Conservation (phyloP, 1,139 yeast species). For the Kodamaea plutei region DNA sequence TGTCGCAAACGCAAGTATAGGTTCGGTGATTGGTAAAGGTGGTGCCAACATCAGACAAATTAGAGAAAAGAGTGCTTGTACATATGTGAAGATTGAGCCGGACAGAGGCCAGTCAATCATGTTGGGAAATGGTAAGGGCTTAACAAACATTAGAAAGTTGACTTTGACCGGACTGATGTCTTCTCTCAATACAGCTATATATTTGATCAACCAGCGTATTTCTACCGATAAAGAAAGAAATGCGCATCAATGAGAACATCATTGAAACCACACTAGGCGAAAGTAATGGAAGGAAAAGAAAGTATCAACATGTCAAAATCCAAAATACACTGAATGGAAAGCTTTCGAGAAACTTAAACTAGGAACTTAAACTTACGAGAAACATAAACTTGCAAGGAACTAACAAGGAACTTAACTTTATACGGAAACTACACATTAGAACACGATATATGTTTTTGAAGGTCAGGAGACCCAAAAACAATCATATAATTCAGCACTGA, state of each 20-base stretch:
- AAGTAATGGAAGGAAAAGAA: too few relatives aligned
- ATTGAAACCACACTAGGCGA: too few relatives aligned
- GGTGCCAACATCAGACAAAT: conserved; percentile 81
- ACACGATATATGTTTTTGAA: too few relatives aligned
- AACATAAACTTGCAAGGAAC: too few relatives aligned
- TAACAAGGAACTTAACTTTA: too few relatives aligned
- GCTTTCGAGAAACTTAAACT: too few relatives aligned
- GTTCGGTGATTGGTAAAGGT: conserved; percentile 82
- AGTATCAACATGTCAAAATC: too few relatives aligned
- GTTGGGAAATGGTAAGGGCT: conserved; percentile 56
- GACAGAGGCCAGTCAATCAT: conserved; percentile 44
- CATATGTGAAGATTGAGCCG: conserved; percentile 67
- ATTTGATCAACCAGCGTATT: conserved; percentile 71
- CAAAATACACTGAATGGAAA: too few relatives aligned
- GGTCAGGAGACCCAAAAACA: too few relatives aligned
- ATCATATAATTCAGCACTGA: too few relatives aligned
- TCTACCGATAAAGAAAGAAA: conserved; percentile 58
- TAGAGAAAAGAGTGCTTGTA: conserved; percentile 67
- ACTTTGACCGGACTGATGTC: conserved; percentile 67
- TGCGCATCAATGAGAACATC: conserved; percentile 3
- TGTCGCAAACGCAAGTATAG: conserved; percentile 76
- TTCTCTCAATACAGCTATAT: conserved; percentile 74
- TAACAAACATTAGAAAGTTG: conserved; percentile 57
- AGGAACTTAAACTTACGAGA: too few relatives aligned
- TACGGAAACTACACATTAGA: too few relatives aligned